Evolutionary conservation across 2,329 filamentous ascomycete genomes (phyloP).

Genomic region (Claviceps citrina): DNA sequence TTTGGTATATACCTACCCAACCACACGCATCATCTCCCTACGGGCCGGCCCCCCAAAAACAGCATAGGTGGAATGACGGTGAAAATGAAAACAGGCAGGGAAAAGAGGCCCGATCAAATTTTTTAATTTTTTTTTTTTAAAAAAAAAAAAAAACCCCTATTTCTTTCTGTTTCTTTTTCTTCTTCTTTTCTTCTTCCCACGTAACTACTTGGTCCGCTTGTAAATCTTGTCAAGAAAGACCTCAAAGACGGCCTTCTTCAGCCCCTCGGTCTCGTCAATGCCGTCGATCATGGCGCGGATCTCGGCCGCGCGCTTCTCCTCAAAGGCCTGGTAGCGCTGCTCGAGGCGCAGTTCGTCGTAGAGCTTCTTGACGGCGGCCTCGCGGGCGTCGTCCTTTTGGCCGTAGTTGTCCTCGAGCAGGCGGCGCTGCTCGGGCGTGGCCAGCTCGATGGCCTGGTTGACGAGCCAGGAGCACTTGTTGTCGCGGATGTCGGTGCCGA

Average conservation of each 20-base stretch:
- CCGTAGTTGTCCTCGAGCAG: slow-evolving; percentile 88
- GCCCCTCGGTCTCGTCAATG: slow-evolving; percentile 71
- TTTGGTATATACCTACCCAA: no score
- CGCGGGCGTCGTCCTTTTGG: slow-evolving; percentile 68
- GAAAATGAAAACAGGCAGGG: no score
- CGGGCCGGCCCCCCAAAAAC: no score
- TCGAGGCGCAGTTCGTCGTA: slow-evolving; percentile 77
- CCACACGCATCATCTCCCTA: no score
- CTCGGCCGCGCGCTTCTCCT: slow-evolving; percentile 72
- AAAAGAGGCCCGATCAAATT: no score
- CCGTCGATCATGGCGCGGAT: slow-evolving; percentile 59
- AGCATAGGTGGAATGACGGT: no score
- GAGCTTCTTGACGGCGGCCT: slow-evolving; percentile 75
- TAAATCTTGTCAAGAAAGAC: slow-evolving; percentile 92
- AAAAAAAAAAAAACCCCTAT: not conserved
- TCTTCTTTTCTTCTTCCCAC: no score
- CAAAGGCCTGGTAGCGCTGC: slow-evolving; percentile 71
- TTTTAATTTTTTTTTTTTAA: no score
- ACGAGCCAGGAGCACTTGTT: slow-evolving; percentile 99
- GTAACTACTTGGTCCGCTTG: slow-evolving; percentile 80
- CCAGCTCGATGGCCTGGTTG: slow-evolving; percentile 77
- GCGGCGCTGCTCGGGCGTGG: slow-evolving; percentile 71
- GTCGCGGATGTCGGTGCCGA: slow-evolving; percentile 96
- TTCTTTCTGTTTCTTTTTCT: no score
- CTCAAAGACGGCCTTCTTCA: slow-evolving; percentile 85